Base-by-base conservation (phyloP, 2,329 filamentous ascomycete genomes). In the Blastomyces emzantsi region DNA sequence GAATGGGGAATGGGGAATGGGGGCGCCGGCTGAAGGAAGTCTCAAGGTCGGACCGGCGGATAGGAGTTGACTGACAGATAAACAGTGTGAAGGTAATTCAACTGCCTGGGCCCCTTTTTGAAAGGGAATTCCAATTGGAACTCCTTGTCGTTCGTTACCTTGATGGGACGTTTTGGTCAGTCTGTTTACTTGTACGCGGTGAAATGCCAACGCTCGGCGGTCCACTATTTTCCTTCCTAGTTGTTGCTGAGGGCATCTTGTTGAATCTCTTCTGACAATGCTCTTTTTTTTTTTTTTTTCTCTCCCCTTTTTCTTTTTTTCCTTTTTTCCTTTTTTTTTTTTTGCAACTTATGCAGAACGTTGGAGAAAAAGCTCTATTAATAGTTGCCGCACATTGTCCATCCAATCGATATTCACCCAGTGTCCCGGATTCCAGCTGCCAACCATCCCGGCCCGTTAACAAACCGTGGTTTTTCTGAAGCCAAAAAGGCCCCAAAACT, bases 381-480 rank as follows among this genome's bases (percentile, higher is more conserved):
- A 57, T 57, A 57, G 19, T 22, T 15, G 54, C 11, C 15, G 30
- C n/a, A 36, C 39, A 41, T 57, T 3, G 30, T 11, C 11, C 55
- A 13, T 39, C 33, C 30, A 56, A 22, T 39, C 28, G 52, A 33
- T 19, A 39, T 39, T 56, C 9, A 39, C 15, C 54, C 17, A 17
- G 33, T 57, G 55, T 41, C 55, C 33, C 36, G 36, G 55, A 41
- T 41, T 41, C 30, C 33, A 55, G n/a, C 55, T 57, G n/a, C 55
- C 33, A 19, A 39, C 52, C 52, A 33, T 11, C 30, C 19, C 47
- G 17, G 15, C 52, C 28, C 25, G 52, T 55, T 30, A 36, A 19
- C 19, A 55, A 19, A 7, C 17, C 28, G 8, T 2, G 17, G 7
- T 9, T n/a, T 36, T 9, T 17, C 19, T 55, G 28, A 9, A 33